Percentiles rank a stretch among this genome's conserved stretches.
Conservation (phyloP, 1,284 basidiomycete species). For the Pseudozyma pruni region DNA sequence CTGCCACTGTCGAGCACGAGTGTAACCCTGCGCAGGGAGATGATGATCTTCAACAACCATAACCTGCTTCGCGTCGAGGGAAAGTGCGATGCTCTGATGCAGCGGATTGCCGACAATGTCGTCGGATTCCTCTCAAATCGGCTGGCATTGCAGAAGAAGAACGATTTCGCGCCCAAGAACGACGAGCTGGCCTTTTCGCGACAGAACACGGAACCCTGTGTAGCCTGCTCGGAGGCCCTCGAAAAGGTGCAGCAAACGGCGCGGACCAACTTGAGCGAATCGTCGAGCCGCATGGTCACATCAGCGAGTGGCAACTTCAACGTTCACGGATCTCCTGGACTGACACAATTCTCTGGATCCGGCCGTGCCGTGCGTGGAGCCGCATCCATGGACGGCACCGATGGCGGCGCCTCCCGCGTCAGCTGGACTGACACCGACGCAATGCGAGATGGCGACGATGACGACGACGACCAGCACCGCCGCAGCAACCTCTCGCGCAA, state of each 20-base stretch:
- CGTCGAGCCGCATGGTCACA: conserved; percentile 20
- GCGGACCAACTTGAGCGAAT: conserved; percentile 73
- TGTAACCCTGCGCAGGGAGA: conserved; percentile 89
- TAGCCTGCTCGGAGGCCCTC: conserved; percentile 85
- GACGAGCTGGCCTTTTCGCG: conserved; percentile 88
- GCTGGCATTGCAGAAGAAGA: conserved; percentile 91
- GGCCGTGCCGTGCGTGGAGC: conserved; percentile 11
- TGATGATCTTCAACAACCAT: conserved; percentile 92
- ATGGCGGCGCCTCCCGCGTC: conserved; percentile 9
- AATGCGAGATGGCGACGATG: not conserved
- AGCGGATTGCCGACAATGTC: conserved; percentile 79
- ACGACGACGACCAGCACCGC: conserved; percentile 22
- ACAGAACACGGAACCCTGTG: conserved; percentile 94
- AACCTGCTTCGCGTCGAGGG: conserved; percentile 87
- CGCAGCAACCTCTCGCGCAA: conserved; percentile 73
- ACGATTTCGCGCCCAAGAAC: conserved; percentile 92
- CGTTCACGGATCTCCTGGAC: conserved; percentile 18
- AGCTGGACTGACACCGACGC: conserved; percentile 18
- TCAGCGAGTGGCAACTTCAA: conserved; percentile 25
- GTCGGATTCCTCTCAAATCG: conserved; percentile 72
- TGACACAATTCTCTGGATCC: conserved; percentile 1
- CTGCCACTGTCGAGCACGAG: conserved; percentile 86
- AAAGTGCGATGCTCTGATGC: conserved; percentile 83
- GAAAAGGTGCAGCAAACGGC: conserved; percentile 82
- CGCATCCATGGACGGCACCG: conserved; percentile 18